Base-by-base conservation (phyloP, 2,329 filamentous ascomycete genomes). In the Ophiostoma perfectum region DNA sequence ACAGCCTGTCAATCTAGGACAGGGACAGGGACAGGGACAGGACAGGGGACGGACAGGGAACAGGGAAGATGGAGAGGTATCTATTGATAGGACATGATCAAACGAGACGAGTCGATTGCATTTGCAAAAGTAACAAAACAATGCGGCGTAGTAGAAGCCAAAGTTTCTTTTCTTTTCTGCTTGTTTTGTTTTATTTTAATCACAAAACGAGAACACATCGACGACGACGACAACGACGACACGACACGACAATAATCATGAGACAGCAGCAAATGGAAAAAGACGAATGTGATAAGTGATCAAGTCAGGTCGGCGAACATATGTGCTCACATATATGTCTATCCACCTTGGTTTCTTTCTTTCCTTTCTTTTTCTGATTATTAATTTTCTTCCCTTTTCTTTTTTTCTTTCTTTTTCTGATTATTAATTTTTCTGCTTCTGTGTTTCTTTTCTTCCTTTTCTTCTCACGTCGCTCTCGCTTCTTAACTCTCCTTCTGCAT, bases 281-380 rank as follows among this genome's bases (percentile, higher is more conserved):
- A 55, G 14, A 4, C 16, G 1, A 55, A 18, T 27, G 27, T 55
- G 18, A 9, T 11, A 55, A 27, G 18, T 55, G 7, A 27, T 5
- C 3, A 52, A 52, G 11, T 2, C 49, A 55, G 49, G 49, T 55
- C 18, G 49, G 49, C 49, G 49, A 55, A 11, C 12, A 27, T 27
- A 27, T 27, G 27, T 27, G 27, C 27, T 27, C 27, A 27, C 27
- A 27, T 27, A 27, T 27, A 27, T 27, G 27, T 27, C 27, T 27
- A 27, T 27, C 27, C 5, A 39, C 14, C 27, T 36, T 64, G 60
- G 6, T 45, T 44, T 66, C 60, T 65, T 42, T 65, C 45, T 64
- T 66, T 58, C 65, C 67, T 58, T 66, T 27, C 65, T 63, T 47
- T 70, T 36, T 66, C 42, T 65, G 36, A 36, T 44, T 60, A 16